Percentiles rank a stretch among this genome's conserved stretches.
These are phyloP conservation scores for Dryadomyces quercivorus DNA, from an alignment of 2,329 filamentous ascomycete species.

Conservation along the genomic window DNA sequence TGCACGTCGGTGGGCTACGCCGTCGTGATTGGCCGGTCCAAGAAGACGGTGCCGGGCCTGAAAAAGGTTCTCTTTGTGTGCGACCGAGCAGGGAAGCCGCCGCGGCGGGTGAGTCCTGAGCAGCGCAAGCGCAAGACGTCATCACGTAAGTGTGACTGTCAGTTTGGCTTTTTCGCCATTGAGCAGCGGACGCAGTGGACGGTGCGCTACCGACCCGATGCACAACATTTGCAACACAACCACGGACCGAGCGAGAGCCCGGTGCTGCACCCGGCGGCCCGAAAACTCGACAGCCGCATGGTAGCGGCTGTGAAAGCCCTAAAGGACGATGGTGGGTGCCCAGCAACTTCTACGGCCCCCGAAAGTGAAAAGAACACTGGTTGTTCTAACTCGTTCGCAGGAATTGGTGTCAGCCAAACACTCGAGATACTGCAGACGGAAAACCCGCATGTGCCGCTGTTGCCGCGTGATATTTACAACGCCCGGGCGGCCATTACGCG, in stretches of 20 bases:
- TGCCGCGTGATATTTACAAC: slow-evolving; percentile 56
- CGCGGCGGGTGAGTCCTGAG: slow-evolving; percentile 49
- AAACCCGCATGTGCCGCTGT: slow-evolving; percentile 49
- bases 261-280: slow-evolving; percentile 51
- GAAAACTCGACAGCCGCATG: slow-evolving; percentile 56
- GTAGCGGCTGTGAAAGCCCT: slow-evolving; percentile 54
- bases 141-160: slow-evolving; percentile 56
- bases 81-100: slow-evolving; percentile 51
- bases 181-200: slow-evolving; percentile 57
- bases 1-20: slow-evolving; percentile 56
- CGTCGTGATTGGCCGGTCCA: slow-evolving; percentile 55
- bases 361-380: slow-evolving; percentile 1
- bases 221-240: slow-evolving; percentile 46
- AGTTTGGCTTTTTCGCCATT: slow-evolving; percentile 58
- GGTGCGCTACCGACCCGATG: slow-evolving; percentile 50
- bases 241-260: slow-evolving; percentile 56
- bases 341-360: background rate
- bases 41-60: slow-evolving; percentile 53
- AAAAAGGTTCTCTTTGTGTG: slow-evolving; percentile 59
- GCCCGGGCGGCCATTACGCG: slow-evolving; percentile 54
- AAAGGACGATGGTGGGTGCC: slow-evolving; percentile 49
- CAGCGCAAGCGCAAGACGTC: slow-evolving; percentile 54
- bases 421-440: slow-evolving; percentile 52
- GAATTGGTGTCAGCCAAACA: slow-evolving; percentile 53
- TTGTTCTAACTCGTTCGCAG: slow-evolving; percentile 23